Percentiles rank a stretch among this genome's conserved stretches.
These are phyloP conservation scores for Pistacia vera DNA, from an alignment of 345 rosid genomes.

Conservation along the genomic window DNA sequence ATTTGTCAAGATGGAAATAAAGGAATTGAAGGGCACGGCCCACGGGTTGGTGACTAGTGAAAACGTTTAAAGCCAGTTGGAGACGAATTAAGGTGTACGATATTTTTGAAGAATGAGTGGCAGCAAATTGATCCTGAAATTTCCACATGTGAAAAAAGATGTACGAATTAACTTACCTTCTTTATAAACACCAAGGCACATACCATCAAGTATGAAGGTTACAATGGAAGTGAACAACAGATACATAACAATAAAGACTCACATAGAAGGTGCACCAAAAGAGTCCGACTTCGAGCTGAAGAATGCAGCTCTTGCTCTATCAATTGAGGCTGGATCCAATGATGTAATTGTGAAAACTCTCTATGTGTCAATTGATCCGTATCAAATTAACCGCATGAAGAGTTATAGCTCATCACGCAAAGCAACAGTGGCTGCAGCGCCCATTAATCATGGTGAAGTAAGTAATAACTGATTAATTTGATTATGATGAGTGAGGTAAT, in stretches of 20 bases:
- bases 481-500: background rate
- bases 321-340: constrained; percentile 28
- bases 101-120: too few relatives aligned
- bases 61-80: too few relatives aligned
- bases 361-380: constrained; percentile 60
- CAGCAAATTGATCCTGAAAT: too few relatives aligned
- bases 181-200: background rate
- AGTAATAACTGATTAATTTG: background rate
- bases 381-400: constrained; percentile 61
- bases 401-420: constrained; percentile 40
- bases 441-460: constrained; percentile 44
- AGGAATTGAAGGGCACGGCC: too few relatives aligned
- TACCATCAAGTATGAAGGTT: background rate
- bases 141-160: too few relatives aligned
- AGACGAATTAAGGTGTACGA: too few relatives aligned
- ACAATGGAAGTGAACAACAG: constrained; percentile 44
- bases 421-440: constrained; percentile 5
- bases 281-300: constrained; percentile 46
- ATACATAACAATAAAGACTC: constrained; percentile 33
- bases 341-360: constrained; percentile 49
- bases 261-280: constrained; percentile 39
- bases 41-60: too few relatives aligned
- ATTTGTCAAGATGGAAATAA: too few relatives aligned
- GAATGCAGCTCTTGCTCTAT: constrained; percentile 23
- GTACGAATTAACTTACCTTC: background rate